These are phyloP conservation scores for Dendrobium nobile DNA, from an alignment of 106 monocot genomes.

Conservation along the genomic window DNA sequence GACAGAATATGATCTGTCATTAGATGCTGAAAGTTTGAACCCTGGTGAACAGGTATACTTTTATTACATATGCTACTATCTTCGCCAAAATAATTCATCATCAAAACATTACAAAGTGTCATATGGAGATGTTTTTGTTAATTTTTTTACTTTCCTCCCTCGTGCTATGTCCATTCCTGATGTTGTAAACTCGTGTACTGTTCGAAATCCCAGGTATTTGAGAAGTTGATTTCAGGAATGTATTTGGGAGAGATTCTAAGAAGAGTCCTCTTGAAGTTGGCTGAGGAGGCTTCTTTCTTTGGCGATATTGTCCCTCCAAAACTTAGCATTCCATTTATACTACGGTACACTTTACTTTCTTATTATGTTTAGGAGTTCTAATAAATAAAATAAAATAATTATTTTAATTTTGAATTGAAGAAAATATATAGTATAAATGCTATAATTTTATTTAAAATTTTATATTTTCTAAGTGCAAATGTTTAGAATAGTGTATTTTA, in stretches of 20 bases:
- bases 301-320: constrained; percentile 32
- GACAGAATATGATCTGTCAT: constrained; percentile 32
- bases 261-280: constrained; percentile 28
- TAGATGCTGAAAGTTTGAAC: constrained; percentile 43
- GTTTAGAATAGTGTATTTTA: too few relatives aligned
- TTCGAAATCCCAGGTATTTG: constrained; percentile 17
- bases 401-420: too few relatives aligned
- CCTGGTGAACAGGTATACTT: constrained; percentile 36
- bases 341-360: constrained; percentile 21
- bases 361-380: too few relatives aligned
- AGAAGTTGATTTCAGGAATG: constrained; percentile 36
- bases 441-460: too few relatives aligned
- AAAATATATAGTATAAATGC: too few relatives aligned
- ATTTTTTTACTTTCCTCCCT: neutral
- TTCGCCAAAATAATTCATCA: neutral
- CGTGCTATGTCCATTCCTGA: neutral
- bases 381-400: too few relatives aligned
- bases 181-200: too few relatives aligned
- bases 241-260: constrained; percentile 49
- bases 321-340: constrained; percentile 19
- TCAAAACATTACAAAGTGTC: neutral
- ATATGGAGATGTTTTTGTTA: neutral
- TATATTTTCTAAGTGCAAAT: too few relatives aligned
- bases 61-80: neutral
- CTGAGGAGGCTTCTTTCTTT: constrained; percentile 28